Evolutionary conservation across 108 stramenopile species (phyloP), one percentile per base, ranked within the genome.

Genomic region (Pseudonitzschia multiseries): DNA sequence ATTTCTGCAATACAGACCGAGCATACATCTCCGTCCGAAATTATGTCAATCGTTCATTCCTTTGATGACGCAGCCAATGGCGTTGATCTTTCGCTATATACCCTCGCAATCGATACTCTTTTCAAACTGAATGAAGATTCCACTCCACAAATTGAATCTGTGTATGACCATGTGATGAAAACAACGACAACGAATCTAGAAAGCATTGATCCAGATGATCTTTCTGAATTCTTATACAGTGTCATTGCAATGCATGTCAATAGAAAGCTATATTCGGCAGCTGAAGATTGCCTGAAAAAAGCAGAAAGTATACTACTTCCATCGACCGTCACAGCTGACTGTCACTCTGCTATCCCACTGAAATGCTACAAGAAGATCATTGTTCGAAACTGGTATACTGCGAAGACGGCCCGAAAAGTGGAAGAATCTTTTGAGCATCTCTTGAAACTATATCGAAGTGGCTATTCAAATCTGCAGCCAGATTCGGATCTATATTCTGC

Each of bases 311-410:
- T 74, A 18, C 26, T 75, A 44, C 63, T 72, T 27, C 33, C 56
- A 15, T 42, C 20, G 2, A 60, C 31, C 3, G 41, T 3, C 0
- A 43, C 59, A 6, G 50, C 46, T 22, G 26, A 46, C n/a, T 51
- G 26, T 20, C 33, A 26, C 12, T 74, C 42, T 9, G 31, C 64
- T 26, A 73, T 74, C 61, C 73, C 79, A 41, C 32, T 74, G 20
- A 71, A 71, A 6, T 56, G 68, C 57, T 81, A 74, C 53, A 51
- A 69, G 17, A 40, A 41, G 17, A 41, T 72, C 10, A 62, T 81
- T 32, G 59, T 72, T 62, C 80, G 74, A 42, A 65, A 70, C 1
- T 81, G 74, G 74, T 72, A 74, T 46, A 65, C 68, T 43, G 50
- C 50, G 18, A 70, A 75, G 18, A 75, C 69, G 2, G 66, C 73